A percentile compares a stretch with the other conserved stretches of the same genome.
These are phyloP conservation scores for Gilbertella persicaria DNA, from an alignment of 371 early-diverging fungal genomes.

Conservation along the genomic window DNA sequence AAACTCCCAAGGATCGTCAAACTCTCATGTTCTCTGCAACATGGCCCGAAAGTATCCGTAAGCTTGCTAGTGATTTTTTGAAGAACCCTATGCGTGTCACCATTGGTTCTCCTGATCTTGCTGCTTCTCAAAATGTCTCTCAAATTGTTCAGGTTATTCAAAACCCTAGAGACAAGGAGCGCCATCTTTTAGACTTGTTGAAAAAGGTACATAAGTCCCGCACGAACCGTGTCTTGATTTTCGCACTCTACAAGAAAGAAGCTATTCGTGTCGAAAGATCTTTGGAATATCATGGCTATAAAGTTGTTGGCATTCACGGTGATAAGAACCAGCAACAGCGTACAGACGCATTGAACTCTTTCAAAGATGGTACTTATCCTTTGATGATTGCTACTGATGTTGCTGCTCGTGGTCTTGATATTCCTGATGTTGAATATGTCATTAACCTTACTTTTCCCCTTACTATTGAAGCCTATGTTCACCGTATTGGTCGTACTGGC, in stretches of 20 bases:
- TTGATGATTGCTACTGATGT: slow-evolving; percentile 94
- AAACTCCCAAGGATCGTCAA: slow-evolving; percentile 66
- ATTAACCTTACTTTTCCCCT: slow-evolving; percentile 98
- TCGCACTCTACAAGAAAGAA: slow-evolving; percentile 95
- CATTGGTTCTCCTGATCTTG: slow-evolving; percentile 91
- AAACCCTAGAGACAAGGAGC: slow-evolving; percentile 77
- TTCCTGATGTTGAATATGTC: slow-evolving; percentile 97
- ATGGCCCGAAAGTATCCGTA: slow-evolving; percentile 78
- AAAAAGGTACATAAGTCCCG: slow-evolving; percentile 78
- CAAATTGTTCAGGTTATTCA: slow-evolving; percentile 89
- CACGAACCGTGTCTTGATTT: slow-evolving; percentile 85
- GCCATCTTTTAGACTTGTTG: slow-evolving; percentile 77
- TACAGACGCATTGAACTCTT: slow-evolving; percentile 66
- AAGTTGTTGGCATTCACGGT: slow-evolving; percentile 85
- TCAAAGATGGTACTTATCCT: slow-evolving; percentile 73
- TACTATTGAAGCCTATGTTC: slow-evolving; percentile 93
- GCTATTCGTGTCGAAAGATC: slow-evolving; percentile 77
- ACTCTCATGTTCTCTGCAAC: slow-evolving; percentile 90
- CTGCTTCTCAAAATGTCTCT: slow-evolving; percentile 88
- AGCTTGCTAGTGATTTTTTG: slow-evolving; percentile 85
- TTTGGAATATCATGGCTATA: slow-evolving; percentile 76
- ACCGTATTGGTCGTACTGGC: slow-evolving; percentile 97
- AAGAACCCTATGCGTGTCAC: slow-evolving; percentile 87
- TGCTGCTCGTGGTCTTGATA: slow-evolving; percentile 95
- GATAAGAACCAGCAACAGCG: slow-evolving; percentile 78